Evolutionary conservation across 352 stramenopile genomes (phyloP), one percentile per base, ranked within the genome.

Genomic region (Globisporangium paroecandrum): DNA sequence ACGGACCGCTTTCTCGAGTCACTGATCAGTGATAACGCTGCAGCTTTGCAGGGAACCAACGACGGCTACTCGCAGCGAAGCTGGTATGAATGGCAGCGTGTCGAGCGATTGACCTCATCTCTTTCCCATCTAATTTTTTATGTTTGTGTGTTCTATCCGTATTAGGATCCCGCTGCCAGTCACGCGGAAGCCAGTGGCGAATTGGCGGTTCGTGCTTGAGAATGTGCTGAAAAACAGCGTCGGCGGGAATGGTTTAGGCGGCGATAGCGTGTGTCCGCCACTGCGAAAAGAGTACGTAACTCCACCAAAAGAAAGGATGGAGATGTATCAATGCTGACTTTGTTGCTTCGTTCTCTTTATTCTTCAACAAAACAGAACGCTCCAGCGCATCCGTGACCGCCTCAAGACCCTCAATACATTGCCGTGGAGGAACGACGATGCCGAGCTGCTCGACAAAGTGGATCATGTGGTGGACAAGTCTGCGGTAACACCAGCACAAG

Each of bases 191-290:
- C 82, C 82, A 9, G 75, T 87, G 43, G 82, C 82, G n/a, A 90
- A 90, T 63, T 90, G 82, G 82, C 75, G 79, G 43, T 89, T 90
- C 62, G 81, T 89, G 41, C 64, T 90, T 8, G 82, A 90, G 60
- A 77, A 88, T 34, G 75, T 66, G 72, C 66, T 58, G 13, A 77
- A 73, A 58, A 68, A 64, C 4, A 43, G 53, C 27, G 8, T 9
- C 8, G 25, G 29, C 2, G 25, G 8, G 7, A 36, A 53, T 47
- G 47, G 36, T 46, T 8, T 34, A 27, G 34, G 27, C 13, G 49
- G 32, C 8, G 69, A 70, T 58, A 41, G 41, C n/a, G 32, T 77
- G 13, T 79, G 63, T 36, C 73, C 79, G 34, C 64, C 68, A 3
- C 65, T 90, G 56, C 79, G 74, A 54, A 66, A 74, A 69, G 63